A percentile compares a stretch with the other conserved stretches of the same genome.
Evolutionary conservation across 139 green algal genomes (phyloP).

Genomic region (Marvania coccoides): DNA sequence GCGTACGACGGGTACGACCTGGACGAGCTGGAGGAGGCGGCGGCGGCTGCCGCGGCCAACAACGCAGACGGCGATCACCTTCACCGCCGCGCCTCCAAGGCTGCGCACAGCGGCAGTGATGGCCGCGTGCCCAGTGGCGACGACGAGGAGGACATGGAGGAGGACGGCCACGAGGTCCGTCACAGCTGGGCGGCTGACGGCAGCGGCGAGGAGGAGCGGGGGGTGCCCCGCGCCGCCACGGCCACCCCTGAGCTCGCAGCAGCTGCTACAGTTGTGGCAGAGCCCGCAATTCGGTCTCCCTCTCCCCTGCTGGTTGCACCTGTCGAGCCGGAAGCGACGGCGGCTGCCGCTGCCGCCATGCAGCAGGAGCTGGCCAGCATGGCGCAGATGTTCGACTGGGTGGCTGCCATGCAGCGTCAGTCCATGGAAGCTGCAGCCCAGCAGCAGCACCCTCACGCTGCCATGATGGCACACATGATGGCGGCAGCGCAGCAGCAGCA

Average conservation of each 20-base stretch:
- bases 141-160: too few species aligned
- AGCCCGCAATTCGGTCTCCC: too few species aligned
- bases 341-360: neutral
- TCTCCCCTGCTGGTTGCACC: neutral
- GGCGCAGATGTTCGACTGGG: constrained; percentile 1
- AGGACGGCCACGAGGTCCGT: neutral
- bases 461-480: neutral
- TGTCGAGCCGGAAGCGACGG: neutral
- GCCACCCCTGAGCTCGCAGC: too few species aligned
- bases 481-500: neutral
- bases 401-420: neutral
- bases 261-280: too few species aligned
- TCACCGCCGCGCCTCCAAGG: neutral
- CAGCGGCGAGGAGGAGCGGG: neutral
- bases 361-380: neutral
- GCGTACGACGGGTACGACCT: neutral
- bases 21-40: constrained; percentile 11
- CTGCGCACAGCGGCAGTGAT: neutral
- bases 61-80: neutral
- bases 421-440: neutral
- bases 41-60: neutral
- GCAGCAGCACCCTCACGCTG: neutral
- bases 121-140: neutral
- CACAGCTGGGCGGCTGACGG: neutral
- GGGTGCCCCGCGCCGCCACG: neutral